Evolutionary conservation across 2,329 filamentous ascomycete species (phyloP), one percentile per base, ranked within the genome.

Genomic region (Xylariaceae sp.): DNA sequence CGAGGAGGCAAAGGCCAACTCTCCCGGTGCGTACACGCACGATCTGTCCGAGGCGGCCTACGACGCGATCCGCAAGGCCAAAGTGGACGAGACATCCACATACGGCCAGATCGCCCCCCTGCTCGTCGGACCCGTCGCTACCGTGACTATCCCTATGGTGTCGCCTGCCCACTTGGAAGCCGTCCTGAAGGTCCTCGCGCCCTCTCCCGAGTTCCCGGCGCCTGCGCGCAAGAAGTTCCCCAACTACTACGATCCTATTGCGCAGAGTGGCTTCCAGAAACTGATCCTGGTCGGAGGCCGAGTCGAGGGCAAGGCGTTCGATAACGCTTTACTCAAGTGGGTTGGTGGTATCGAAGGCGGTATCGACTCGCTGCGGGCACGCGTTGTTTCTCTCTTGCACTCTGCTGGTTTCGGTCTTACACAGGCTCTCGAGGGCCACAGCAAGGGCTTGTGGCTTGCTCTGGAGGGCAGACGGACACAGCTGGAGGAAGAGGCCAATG

Each of bases 251-350:
- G 93, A 97, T 58, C 81, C 85, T 0, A 74, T 81, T 1, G 90
- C 93, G 57, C 92, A 97, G 75, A 84, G 78, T 64, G 94, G 89
- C 6, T 73, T 99, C 66, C 86, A 91, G 69, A 99, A 99, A 77
- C 76, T 99, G 64, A 80, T 96, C 73, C 76, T 99, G 39, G 77
- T 99, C 11, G 94, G 92, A 56, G 92, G 92, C 11, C 82, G 94
- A 55, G 83, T 97, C 35, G 94, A 99, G 71, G 89, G 89, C 63
- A 88, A 86, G 73, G 84, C 91, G 37, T 92, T 96, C 69, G 92
- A 97, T 71, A 75, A 83, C 51, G 85, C 87, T 9, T 88, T 89
- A 57, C 73, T 86, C 53, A 78, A 76, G 67, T 85, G 82, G 82
- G 79, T 87, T 37, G 82, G 91, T 59, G 82, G 88, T 41, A 95